Base-by-base conservation (phyloP, 139 green algal genomes). In the Nannochloris sp. region DNA sequence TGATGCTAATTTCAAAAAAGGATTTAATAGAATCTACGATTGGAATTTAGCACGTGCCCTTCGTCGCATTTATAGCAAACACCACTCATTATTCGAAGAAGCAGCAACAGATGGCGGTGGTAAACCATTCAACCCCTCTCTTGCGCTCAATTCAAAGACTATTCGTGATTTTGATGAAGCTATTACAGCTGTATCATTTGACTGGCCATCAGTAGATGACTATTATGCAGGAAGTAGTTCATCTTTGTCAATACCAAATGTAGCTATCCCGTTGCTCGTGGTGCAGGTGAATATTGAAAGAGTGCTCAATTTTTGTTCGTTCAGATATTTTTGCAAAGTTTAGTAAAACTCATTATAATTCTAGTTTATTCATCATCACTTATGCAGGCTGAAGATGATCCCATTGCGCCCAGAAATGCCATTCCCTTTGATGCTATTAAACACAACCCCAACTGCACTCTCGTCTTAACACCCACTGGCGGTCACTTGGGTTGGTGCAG, bases 11-110 rank as follows among this genome's bases (percentile, higher is more conserved):
- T 84, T 95, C 47, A 59, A 81, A 4, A 51, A 71, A 7, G 87
- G 90, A 38, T 97, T 97, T 80, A 94, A 90, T 69, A 64, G 72
- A n/a, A 78, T 96, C 10, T 97, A 97, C 65, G 76, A 96, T 74
- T 58, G 32, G 38, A 89, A 85, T 65, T 73, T 97, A 36, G 87
- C 76, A 1, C 42, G 38, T 3, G 51, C 31, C 4, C 70, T 95
- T 36, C 64, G 71, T 23, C 30, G 61, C 44, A 90, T 95, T 67
- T 89, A 88, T 51, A 19, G 19, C 6, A 75, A 83, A 59, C 85
- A 95, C 59, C 60, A 64, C 12, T 44, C 68, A 42, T 38, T 92
- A 58, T 95, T 87, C 66, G 72, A 79, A 14, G 68, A 53, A 32
- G 36, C 71, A 37, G 54, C 37, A 15, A 24, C n/a, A 14, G 3